A percentile compares a stretch with the other conserved stretches of the same genome.
These are phyloP conservation scores for Trichoderma atrobrunneum DNA, from an alignment of 2,329 filamentous ascomycete species.

Conservation along the genomic window DNA sequence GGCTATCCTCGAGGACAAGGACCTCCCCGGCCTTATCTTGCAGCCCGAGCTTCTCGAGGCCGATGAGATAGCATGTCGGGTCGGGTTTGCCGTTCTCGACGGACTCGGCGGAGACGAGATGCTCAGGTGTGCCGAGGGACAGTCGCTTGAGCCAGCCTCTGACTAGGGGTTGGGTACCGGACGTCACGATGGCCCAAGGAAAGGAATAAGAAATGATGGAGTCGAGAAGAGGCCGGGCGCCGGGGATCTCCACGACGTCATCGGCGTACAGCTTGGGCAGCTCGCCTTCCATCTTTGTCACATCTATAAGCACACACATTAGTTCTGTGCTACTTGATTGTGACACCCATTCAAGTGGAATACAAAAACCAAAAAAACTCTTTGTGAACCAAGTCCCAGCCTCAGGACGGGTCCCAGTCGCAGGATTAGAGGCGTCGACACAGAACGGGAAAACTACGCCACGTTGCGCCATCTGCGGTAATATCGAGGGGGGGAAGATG, in stretches of 20 bases:
- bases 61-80: constrained; percentile 69
- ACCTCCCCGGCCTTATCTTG: constrained; percentile 49
- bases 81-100: constrained; percentile 75
- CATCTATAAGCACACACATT: constrained; percentile 53
- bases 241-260: constrained; percentile 82
- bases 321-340: neutral
- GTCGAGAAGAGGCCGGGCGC: constrained; percentile 68
- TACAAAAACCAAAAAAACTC: no score
- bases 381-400: neutral
- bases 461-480: neutral
- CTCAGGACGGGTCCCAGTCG: neutral
- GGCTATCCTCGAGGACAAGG: constrained; percentile 85
- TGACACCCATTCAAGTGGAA: neutral
- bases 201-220: constrained; percentile 59
- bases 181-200: constrained; percentile 86
- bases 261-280: constrained; percentile 74
- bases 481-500: neutral
- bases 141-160: constrained; percentile 70
- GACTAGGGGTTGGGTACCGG: constrained; percentile 66
- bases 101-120: constrained; percentile 72
- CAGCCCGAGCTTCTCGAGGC: constrained; percentile 59
- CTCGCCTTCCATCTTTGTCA: constrained; percentile 71
- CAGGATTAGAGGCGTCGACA: neutral
- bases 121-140: constrained; percentile 60
- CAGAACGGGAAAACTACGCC: neutral